These are phyloP conservation scores for Aspergillus felis DNA, from an alignment of 2,329 filamentous ascomycete species.

Conservation along the genomic window DNA sequence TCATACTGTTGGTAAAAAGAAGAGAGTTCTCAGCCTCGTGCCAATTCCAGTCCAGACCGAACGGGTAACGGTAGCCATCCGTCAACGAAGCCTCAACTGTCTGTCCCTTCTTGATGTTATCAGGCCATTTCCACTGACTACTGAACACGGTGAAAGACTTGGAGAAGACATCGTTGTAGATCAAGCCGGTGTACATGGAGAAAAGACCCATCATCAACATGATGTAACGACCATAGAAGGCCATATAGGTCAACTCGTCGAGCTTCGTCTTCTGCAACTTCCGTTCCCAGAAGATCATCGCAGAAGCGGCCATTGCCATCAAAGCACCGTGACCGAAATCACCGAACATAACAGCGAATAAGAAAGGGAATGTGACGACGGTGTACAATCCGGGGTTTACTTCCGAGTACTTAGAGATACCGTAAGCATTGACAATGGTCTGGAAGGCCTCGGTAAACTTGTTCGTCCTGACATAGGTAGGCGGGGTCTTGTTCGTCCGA, in stretches of 20 bases:
- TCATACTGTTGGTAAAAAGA: conserved; percentile 96
- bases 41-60: conserved; percentile 95
- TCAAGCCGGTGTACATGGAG: conserved; percentile 92
- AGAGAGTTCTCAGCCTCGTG: conserved; percentile 93
- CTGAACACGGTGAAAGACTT: conserved; percentile 84
- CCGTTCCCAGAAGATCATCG: conserved; percentile 97
- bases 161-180: conserved; percentile 98
- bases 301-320: conserved; percentile 75
- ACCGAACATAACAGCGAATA: conserved; percentile 99
- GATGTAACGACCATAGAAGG: conserved; percentile 98
- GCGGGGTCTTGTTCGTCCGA: conserved; percentile 92
- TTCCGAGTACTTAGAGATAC: conserved; percentile 94
- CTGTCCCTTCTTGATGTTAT: conserved; percentile 61
- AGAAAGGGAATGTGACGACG: conserved; percentile 97
- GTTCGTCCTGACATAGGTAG: conserved; percentile 96
- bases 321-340: conserved; percentile 91
- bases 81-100: conserved; percentile 65
- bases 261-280: conserved; percentile 78
- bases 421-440: conserved; percentile 98
- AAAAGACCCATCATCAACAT: conserved; percentile 97
- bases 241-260: conserved; percentile 96
- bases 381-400: conserved; percentile 94
- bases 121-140: conserved; percentile 84
- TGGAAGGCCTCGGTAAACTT: conserved; percentile 98
- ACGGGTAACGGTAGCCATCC: conserved; percentile 81